Base-by-base conservation (phyloP, 306 rosid genomes). In the Prunus mira region DNA sequence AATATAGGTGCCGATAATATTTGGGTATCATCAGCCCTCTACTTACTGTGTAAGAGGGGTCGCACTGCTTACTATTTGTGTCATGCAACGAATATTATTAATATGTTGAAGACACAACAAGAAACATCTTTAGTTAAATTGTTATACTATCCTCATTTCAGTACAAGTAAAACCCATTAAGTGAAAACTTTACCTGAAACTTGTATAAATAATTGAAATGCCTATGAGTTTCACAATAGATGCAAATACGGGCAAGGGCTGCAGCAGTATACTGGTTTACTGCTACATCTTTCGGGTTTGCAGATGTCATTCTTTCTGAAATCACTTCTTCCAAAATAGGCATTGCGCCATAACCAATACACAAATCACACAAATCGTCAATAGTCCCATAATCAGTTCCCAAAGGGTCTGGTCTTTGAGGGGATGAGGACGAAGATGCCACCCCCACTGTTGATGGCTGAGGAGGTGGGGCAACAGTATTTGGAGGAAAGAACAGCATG, bases 311-410 rank as follows among this genome's bases (percentile, higher is more conserved):
- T 84, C 93, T 91, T 75, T 88, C 75, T 75, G 97, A 90, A 77
- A 92, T 84, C 71, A 94, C 95, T 81, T 94, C 98, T 90, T 90
- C 98, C 85, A 94, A 80, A 64, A 88, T 80, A 80, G 90, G 73
- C 93, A 92, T 92, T 34, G 96, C 95, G 65, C 90, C 97, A 86
- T 89, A 91, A 75, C 95, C 90, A 78, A 94, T 77, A 84, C 96
- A 94, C 49, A 89, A 76, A 43, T 94, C 98, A 80, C 97, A 92
- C 56, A 90, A 79, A 72, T 94, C 97, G 80, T 94, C 98, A 24
- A 94, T 82, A 60, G 96, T 89, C 83, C 98, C 98, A 77, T 94
- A 92, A 83, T 94, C 96, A 73, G 90, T 91, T 47, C 91, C 92
- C 74, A 89, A 82, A 81, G 95, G 84, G 85, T 94, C 98, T 63